phyloP scores from a whole-genome alignment of 1,284 basidiomycete species.

The Bjerkandera adusta region DNA sequence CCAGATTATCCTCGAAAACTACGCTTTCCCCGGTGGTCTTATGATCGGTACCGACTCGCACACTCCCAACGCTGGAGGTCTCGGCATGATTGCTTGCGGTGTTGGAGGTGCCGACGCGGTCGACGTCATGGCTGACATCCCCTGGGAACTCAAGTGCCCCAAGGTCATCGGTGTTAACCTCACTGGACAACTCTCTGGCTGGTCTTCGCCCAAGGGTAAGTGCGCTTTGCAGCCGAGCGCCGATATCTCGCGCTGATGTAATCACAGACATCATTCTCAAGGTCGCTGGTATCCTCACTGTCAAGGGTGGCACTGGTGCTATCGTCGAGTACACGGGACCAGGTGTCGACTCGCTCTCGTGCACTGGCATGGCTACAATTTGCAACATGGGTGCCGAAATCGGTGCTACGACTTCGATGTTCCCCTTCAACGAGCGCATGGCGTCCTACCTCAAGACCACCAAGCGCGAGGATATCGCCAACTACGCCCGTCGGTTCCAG shows the following conservation, averaged over 20 bases:
- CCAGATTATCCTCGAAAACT: conserved; percentile 98
- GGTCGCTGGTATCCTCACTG: conserved; percentile 95
- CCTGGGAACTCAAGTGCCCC: conserved; percentile 99
- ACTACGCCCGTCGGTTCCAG: conserved; percentile 88
- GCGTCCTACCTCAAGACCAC: conserved; percentile 92
- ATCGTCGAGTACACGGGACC: conserved; percentile 95
- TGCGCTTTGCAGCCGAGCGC: no score
- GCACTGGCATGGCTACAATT: conserved; percentile 99
- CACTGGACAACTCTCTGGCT: conserved; percentile 92
- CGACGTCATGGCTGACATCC: conserved; percentile 96
- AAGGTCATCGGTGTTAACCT: conserved; percentile 99
- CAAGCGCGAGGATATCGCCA: conserved; percentile 85
- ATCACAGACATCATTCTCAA: conserved; percentile 88
- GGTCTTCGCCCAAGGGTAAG: conserved; percentile 96
- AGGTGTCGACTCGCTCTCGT: conserved; percentile 95
- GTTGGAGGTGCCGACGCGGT: conserved; percentile 99
- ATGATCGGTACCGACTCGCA: conserved; percentile 99
- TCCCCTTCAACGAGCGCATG: conserved; percentile 99
- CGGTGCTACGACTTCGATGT: conserved; percentile 96
- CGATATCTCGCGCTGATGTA: conserved; percentile 11
- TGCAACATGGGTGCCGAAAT: conserved; percentile 99
- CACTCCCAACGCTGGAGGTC: conserved; percentile 98
- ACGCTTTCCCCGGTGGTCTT: conserved; percentile 97
- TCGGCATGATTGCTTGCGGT: conserved; percentile 99
- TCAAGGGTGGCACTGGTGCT: conserved; percentile 97